Conservation (phyloP, 208 protist genomes). For the Borovskyia barvae region DNA sequence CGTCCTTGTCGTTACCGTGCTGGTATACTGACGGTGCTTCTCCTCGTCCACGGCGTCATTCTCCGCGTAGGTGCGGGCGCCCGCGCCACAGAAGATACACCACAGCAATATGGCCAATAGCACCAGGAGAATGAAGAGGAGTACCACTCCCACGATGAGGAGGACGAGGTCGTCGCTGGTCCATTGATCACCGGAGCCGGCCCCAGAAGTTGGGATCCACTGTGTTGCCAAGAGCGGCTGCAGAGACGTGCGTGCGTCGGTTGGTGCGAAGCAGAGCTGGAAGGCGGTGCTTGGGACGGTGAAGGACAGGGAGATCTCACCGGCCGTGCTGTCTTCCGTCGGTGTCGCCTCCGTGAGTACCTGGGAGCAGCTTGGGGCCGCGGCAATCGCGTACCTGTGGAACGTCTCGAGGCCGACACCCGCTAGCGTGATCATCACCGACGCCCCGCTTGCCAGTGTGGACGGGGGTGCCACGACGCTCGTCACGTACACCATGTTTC, state of each 20-base stretch:
- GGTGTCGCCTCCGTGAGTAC: conserved; percentile 20
- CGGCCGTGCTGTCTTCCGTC: conserved; percentile 6
- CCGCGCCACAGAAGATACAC: conserved; percentile 54
- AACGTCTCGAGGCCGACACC: conserved; percentile 60
- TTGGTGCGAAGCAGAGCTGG: conserved; percentile 69
- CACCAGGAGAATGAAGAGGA: conserved; percentile 71
- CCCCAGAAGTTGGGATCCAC: conserved; percentile 9
- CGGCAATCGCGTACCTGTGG: conserved; percentile 59
- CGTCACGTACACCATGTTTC: conserved; percentile 52
- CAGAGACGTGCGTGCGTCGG: conserved; percentile 34
- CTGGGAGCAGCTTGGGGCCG: conserved; percentile 25
- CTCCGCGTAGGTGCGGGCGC: conserved; percentile 10
- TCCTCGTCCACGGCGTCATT: conserved; percentile 4
- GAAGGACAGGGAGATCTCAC: conserved; percentile 40
- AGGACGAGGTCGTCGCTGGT: conserved; percentile 52
- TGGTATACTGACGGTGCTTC: conserved; percentile 4
- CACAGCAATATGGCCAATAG: conserved; percentile 64
- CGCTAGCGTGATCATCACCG: conserved; percentile 22
- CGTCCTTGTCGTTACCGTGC: conserved; percentile 8
- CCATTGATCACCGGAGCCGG: conserved; percentile 25
- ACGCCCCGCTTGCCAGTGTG: conserved; percentile 10
- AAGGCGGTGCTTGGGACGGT: conserved; percentile 28
- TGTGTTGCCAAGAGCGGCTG: conserved; percentile 34
- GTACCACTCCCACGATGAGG: conserved; percentile 73
- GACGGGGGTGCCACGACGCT: conserved; percentile 18